phyloP scores from a whole-genome alignment of 805 yeast genomes.

The Wickerhamiella nectarea region DNA sequence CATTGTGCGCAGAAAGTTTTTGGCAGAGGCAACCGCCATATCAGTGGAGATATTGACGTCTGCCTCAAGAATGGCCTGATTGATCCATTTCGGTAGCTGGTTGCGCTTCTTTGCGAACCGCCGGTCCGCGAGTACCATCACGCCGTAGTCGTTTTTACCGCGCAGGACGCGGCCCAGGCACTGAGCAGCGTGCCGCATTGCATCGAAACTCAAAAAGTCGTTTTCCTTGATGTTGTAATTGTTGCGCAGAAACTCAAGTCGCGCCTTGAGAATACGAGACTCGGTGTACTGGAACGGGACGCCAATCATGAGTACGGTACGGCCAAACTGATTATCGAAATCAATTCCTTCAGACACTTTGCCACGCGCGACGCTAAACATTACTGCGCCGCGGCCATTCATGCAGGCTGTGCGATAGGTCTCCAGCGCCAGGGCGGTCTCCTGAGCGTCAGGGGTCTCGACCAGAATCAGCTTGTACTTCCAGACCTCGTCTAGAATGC shows the following conservation, averaged over 20 bases:
- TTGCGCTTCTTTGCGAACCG: slow-evolving; percentile 74
- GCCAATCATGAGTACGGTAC: slow-evolving; percentile 97
- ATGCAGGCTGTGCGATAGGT: slow-evolving; percentile 93
- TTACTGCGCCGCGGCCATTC: slow-evolving; percentile 94
- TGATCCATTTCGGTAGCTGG: slow-evolving; percentile 95
- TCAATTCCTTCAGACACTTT: slow-evolving; percentile 98
- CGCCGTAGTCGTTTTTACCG: slow-evolving; percentile 97
- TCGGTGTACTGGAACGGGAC: slow-evolving; percentile 98
- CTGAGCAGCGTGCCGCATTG: slow-evolving; percentile 99
- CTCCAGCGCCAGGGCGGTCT: slow-evolving; percentile 87
- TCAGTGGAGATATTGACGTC: slow-evolving; percentile 88
- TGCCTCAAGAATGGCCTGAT: slow-evolving; percentile 82
- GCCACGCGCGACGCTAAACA: slow-evolving; percentile 96
- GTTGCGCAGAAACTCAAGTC: slow-evolving; percentile 85
- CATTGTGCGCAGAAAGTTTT: slow-evolving; percentile 77
- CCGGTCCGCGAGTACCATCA: slow-evolving; percentile 94
- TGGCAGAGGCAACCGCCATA: slow-evolving; percentile 92
- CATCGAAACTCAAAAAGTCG: slow-evolving; percentile 93
- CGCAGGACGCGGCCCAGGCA: slow-evolving; percentile 93
- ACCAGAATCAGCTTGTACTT: slow-evolving; percentile 87
- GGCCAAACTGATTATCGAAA: slow-evolving; percentile 96
- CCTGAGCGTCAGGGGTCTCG: slow-evolving; percentile 98
- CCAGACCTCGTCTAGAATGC: slow-evolving; percentile 96
- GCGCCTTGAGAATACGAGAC: slow-evolving; percentile 86
- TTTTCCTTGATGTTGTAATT: slow-evolving; percentile 86